These are phyloP conservation scores for Dimocarpus longan DNA, from an alignment of 345 rosid species.

Conservation along the genomic window DNA sequence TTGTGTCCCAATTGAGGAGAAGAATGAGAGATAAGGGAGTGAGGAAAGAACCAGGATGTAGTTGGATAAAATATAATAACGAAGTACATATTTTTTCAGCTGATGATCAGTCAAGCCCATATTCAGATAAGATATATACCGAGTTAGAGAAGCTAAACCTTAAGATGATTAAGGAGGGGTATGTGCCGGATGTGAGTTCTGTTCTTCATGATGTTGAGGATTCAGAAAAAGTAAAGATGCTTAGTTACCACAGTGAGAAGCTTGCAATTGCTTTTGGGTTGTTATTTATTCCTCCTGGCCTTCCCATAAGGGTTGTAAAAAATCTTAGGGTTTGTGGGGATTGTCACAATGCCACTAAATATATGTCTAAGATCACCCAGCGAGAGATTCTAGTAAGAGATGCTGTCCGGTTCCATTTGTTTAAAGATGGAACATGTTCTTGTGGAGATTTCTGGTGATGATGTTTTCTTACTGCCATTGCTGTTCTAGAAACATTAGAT, in stretches of 20 bases:
- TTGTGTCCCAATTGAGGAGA: slow-evolving; percentile 62
- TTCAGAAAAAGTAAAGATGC: slow-evolving; percentile 79
- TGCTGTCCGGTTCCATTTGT: slow-evolving; percentile 82
- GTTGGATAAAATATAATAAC: slow-evolving; percentile 87
- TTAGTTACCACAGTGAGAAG: slow-evolving; percentile 84
- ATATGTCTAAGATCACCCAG: slow-evolving; percentile 74
- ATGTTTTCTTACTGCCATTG: slow-evolving; percentile 14
- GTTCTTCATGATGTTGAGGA: slow-evolving; percentile 79
- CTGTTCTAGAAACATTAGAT: not conserved
- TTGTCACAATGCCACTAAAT: slow-evolving; percentile 89
- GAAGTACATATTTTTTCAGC: slow-evolving; percentile 74
- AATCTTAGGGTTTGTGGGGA: slow-evolving; percentile 90
- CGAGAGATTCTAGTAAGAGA: slow-evolving; percentile 96
- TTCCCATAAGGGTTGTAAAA: slow-evolving; percentile 77
- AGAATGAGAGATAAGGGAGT: slow-evolving; percentile 75
- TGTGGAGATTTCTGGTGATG: slow-evolving; percentile 96
- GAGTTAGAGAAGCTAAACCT: slow-evolving; percentile 63
- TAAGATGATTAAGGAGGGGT: slow-evolving; percentile 70
- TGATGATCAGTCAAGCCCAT: slow-evolving; percentile 76
- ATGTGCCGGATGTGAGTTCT: slow-evolving; percentile 71
- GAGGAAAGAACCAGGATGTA: slow-evolving; percentile 86
- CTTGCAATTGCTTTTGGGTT: slow-evolving; percentile 93
- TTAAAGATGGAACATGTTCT: slow-evolving; percentile 87
- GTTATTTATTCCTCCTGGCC: slow-evolving; percentile 60
- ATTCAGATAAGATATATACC: slow-evolving; percentile 64